These are phyloP conservation scores for Metschnikowia similis DNA, from an alignment of 805 yeast species.

Conservation along the genomic window DNA sequence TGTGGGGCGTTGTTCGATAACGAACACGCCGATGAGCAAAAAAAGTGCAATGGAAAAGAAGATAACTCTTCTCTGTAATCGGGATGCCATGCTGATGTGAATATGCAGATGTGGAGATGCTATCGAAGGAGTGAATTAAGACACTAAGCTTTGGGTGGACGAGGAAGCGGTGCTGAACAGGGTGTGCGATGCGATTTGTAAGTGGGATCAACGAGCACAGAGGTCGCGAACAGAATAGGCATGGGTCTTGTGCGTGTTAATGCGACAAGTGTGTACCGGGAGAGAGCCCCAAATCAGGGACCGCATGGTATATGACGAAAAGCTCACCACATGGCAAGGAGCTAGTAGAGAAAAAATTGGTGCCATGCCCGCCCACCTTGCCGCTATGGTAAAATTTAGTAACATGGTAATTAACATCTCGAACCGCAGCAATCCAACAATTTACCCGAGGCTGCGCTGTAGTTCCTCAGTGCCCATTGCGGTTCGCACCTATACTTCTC, in stretches of 20 bases:
- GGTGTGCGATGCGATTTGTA: not conserved
- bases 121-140: not conserved
- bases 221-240: not conserved
- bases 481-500: not conserved
- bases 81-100: constrained; percentile 9
- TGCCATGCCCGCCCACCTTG: too few species aligned
- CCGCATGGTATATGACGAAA: not conserved
- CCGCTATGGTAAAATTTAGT: not conserved
- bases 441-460: not conserved
- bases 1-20: constrained; percentile 15
- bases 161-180: not conserved
- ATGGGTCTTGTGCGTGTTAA: not conserved
- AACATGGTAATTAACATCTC: not conserved
- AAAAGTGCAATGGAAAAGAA: constrained; percentile 10
- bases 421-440: not conserved
- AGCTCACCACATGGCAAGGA: not conserved
- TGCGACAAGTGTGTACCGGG: not conserved
- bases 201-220: too few species aligned
- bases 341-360: too few species aligned
- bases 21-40: constrained; percentile 14
- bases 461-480: not conserved
- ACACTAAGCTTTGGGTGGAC: not conserved
- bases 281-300: not conserved
- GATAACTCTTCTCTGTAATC: constrained; percentile 9
- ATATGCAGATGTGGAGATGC: not conserved